Evolutionary conservation across 768 basidiomycete genomes (phyloP).

Genomic region (Daedalea quercina): DNA sequence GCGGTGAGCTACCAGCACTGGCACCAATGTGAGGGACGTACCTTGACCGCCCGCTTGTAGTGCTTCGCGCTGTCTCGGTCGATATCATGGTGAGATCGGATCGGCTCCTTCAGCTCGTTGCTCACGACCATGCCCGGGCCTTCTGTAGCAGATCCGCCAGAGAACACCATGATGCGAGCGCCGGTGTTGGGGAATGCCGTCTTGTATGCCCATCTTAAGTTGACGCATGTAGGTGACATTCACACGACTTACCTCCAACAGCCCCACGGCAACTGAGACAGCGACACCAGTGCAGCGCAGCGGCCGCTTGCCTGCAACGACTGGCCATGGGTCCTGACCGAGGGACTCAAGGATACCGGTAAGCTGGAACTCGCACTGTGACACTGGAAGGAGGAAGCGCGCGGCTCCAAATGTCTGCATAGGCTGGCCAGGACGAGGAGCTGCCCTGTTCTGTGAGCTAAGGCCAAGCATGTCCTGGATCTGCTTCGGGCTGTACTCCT

Average conservation of each 20-base stretch:
- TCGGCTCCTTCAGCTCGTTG: slow-evolving; percentile 93
- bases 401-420: slow-evolving; percentile 79
- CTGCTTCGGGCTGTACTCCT: slow-evolving; percentile 93
- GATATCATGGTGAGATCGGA: slow-evolving; percentile 98
- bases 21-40: too few relatives aligned
- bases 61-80: slow-evolving; percentile 96
- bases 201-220: slow-evolving; percentile 22
- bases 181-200: slow-evolving; percentile 95
- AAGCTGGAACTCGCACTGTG: slow-evolving; percentile 93
- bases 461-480: slow-evolving; percentile 98
- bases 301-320: slow-evolving; percentile 89
- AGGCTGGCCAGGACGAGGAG: slow-evolving; percentile 81
- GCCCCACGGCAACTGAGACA: slow-evolving; percentile 84
- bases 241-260: slow-evolving; percentile 61
- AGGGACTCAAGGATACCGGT: slow-evolving; percentile 88
- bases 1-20: slow-evolving; percentile 5
- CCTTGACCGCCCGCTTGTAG: slow-evolving; percentile 95
- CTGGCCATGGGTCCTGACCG: slow-evolving; percentile 93
- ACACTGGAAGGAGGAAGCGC: slow-evolving; percentile 86
- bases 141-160: slow-evolving; percentile 93
- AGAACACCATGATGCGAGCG: slow-evolving; percentile 91
- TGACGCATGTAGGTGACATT: neutral
- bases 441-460: slow-evolving; percentile 69
- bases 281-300: slow-evolving; percentile 95
- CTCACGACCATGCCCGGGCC: slow-evolving; percentile 96